Conservation (phyloP, 163 green algal species). For the Scenedesmus sp. region DNA sequence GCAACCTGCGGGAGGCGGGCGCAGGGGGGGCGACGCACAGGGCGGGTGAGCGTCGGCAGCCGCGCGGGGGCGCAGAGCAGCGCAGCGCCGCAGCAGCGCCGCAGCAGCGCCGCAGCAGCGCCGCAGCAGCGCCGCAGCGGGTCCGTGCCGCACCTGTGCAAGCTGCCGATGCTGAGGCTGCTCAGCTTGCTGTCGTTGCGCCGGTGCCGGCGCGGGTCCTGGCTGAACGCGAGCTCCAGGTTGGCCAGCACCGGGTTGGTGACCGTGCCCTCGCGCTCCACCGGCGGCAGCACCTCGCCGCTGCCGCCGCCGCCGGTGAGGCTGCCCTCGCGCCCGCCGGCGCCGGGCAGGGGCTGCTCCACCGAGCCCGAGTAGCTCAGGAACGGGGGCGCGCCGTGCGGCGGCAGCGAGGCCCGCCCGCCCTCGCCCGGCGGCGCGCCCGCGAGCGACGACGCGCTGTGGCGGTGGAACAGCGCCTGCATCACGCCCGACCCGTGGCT, state of each 20-base stretch:
- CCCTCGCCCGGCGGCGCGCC: too few relatives aligned
- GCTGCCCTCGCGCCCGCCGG: too few relatives aligned
- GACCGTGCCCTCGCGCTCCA: neutral
- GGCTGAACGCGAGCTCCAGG: slow-evolving; percentile 40
- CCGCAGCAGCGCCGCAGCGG: neutral
- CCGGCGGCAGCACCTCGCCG: neutral
- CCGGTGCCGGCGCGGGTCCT: slow-evolving; percentile 41
- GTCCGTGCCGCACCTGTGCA: slow-evolving; percentile 22
- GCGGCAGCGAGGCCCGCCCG: too few relatives aligned
- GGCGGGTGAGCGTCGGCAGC: neutral
- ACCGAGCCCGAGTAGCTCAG: too few relatives aligned
- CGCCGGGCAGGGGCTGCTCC: too few relatives aligned
- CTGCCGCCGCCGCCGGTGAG: neutral
- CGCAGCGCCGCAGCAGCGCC: too few relatives aligned
- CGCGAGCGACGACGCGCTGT: too few relatives aligned
- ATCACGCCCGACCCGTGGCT: too few relatives aligned
- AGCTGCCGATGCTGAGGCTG: slow-evolving; percentile 25
- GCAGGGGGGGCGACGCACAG: neutral
- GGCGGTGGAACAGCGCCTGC: slow-evolving; percentile 9
- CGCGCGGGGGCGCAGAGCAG: neutral
- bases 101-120: neutral
- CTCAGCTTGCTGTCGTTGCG: slow-evolving; percentile 30
- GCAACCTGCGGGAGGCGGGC: slow-evolving; percentile 17
- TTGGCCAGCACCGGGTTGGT: slow-evolving; percentile 43
- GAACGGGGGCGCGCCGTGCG: too few relatives aligned